These are phyloP conservation scores for Cucumis sativus DNA, from an alignment of 306 rosid species.

Conservation along the genomic window DNA sequence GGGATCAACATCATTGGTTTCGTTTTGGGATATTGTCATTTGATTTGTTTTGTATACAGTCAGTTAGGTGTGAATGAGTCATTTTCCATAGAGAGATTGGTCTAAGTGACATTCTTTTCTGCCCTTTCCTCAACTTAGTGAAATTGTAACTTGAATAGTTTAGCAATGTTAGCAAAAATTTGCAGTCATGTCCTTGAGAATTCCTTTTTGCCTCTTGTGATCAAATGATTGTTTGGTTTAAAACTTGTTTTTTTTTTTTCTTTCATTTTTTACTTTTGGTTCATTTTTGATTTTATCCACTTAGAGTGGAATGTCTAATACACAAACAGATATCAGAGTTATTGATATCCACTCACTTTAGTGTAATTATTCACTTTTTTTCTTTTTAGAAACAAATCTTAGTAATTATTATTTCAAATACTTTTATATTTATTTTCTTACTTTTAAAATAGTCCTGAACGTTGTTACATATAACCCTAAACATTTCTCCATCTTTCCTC, in stretches of 20 bases:
- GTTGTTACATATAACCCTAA: no score
- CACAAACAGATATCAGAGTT: background rate
- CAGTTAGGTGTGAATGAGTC: slow-evolving; percentile 4
- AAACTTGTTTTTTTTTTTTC: background rate
- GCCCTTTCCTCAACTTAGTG: background rate
- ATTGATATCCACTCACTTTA: background rate
- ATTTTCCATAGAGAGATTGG: background rate
- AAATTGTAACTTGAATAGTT: slow-evolving; percentile 3
- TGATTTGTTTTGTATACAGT: background rate
- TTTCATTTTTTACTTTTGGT: background rate
- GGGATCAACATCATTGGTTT: background rate
- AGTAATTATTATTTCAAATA: no score
- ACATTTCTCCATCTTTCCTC: no score
- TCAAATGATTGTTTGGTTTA: background rate
- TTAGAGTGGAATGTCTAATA: slow-evolving; percentile 1
- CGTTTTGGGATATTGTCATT: background rate
- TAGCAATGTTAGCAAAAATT: background rate
- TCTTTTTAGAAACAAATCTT: no score
- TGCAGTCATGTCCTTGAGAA: background rate
- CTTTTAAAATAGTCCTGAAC: no score
- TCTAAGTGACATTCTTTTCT: background rate
- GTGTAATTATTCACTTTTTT: background rate
- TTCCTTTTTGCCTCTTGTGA: background rate
- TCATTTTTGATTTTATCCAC: background rate
- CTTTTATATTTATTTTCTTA: no score